phyloP scores from a whole-genome alignment of 176 grass and related monocot species.

The Otatea glauca region DNA sequence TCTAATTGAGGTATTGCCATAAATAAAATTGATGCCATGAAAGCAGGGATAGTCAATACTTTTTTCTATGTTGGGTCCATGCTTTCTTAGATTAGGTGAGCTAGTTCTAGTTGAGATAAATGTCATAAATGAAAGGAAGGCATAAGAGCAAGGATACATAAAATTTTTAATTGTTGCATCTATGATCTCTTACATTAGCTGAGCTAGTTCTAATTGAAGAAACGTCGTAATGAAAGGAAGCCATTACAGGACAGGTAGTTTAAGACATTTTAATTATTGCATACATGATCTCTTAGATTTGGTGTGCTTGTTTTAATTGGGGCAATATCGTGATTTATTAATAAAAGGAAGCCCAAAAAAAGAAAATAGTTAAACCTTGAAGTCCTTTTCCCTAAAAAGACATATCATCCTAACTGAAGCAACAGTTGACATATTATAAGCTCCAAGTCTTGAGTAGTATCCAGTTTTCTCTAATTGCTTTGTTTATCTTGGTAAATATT shows the following conservation, averaged over 20 bases:
- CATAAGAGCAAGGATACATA: background rate
- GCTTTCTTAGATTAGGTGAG: slow-evolving; percentile 26
- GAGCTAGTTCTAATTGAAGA: slow-evolving; percentile 33
- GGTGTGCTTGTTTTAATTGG: slow-evolving; percentile 22
- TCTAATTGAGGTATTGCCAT: background rate
- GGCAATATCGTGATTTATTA: slow-evolving; percentile 5
- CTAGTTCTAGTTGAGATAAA: background rate
- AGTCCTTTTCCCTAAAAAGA: background rate
- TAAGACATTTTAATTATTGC: background rate
- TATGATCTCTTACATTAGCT: slow-evolving; percentile 17
- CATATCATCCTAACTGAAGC: background rate
- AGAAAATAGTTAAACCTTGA: background rate
- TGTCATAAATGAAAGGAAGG: slow-evolving; percentile 25
- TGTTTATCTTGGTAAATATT: background rate
- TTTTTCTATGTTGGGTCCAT: background rate
- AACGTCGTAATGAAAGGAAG: slow-evolving; percentile 10
- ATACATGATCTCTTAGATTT: slow-evolving; percentile 24
- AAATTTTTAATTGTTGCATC: slow-evolving; percentile 4
- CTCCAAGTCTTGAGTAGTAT: background rate
- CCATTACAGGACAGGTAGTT: background rate
- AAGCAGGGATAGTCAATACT: background rate
- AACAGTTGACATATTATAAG: background rate
- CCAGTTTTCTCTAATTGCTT: slow-evolving; percentile 6
- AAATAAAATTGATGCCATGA: slow-evolving; percentile 29
- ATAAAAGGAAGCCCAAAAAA: slow-evolving; percentile 19